These are phyloP conservation scores for Ophidiomyces ophidiicola DNA, from an alignment of 2,329 filamentous ascomycete species.

Conservation along the genomic window DNA sequence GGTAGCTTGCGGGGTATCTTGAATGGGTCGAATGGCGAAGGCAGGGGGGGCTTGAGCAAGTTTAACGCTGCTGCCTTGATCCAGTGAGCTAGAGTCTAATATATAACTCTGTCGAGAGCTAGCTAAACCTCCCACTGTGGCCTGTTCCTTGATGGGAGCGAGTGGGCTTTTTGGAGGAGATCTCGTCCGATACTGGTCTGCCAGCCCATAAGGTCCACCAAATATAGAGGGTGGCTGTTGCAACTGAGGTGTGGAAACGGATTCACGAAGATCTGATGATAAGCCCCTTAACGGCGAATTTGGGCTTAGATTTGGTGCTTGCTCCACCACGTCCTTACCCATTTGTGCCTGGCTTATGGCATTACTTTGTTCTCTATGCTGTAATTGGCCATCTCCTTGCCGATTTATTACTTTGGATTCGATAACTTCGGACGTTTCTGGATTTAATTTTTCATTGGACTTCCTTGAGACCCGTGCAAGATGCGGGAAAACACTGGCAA, in stretches of 20 bases:
- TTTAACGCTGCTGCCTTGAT: conserved; percentile 32
- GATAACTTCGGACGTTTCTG: background rate
- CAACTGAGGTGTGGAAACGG: no score
- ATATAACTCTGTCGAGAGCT: conserved; percentile 33
- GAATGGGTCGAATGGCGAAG: conserved; percentile 13
- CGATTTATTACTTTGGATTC: no score
- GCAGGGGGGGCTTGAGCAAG: conserved; percentile 21
- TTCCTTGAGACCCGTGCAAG: conserved; percentile 25
- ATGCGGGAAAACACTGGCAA: conserved; percentile 27
- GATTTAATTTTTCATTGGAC: background rate
- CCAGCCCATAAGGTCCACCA: conserved; percentile 23
- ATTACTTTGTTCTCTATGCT: no score
- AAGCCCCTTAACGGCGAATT: no score
- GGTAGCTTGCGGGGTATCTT: background rate
- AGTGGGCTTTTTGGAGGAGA: conserved; percentile 35
- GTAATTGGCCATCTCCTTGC: no score
- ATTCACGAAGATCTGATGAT: no score
- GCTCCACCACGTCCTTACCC: no score
- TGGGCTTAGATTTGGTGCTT: no score
- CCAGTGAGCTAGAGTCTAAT: conserved; percentile 33
- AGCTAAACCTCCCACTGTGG: conserved; percentile 32
- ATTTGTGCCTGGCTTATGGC: no score
- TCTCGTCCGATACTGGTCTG: conserved; percentile 17
- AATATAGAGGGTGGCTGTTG: conserved; percentile 24
- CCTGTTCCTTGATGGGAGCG: conserved; percentile 42